These are phyloP conservation scores for Diplodia sapinea DNA, from an alignment of 2,329 filamentous ascomycete species.

Conservation along the genomic window DNA sequence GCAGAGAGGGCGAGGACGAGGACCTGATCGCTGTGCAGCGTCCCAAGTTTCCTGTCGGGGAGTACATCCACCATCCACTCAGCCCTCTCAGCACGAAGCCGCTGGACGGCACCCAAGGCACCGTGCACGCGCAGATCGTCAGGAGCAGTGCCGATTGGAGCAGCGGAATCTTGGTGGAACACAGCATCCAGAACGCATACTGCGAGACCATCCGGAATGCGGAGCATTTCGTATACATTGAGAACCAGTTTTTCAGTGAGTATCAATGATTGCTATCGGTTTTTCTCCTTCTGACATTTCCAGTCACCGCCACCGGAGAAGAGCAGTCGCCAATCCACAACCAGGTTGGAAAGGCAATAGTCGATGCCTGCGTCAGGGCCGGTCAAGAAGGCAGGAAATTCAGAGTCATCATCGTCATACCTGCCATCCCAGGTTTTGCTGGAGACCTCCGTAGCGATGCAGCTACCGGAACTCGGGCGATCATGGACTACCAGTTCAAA, in stretches of 20 bases:
- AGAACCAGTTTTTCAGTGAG: constrained; percentile 94
- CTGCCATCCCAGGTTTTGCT: constrained; percentile 90
- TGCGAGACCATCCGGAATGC: constrained; percentile 83
- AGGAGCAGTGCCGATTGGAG: constrained; percentile 93
- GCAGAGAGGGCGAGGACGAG: constrained; percentile 77
- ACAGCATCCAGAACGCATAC: constrained; percentile 88
- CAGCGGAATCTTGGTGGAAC: constrained; percentile 82
- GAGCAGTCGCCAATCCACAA: constrained; percentile 86
- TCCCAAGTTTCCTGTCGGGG: constrained; percentile 85
- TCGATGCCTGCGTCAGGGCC: constrained; percentile 84
- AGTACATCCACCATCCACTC: constrained; percentile 82
- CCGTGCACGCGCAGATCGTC: constrained; percentile 82
- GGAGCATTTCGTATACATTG: constrained; percentile 93
- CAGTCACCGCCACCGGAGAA: constrained; percentile 85
- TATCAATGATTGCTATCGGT: constrained; percentile 4
- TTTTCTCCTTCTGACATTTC: constrained; percentile 35
- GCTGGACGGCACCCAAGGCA: constrained; percentile 63
- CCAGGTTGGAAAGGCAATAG: constrained; percentile 84
- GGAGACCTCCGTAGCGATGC: constrained; percentile 85
- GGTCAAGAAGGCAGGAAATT: constrained; percentile 86
- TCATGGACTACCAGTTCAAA: constrained; percentile 99
- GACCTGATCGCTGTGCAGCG: constrained; percentile 87
- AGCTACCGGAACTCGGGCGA: constrained; percentile 81
- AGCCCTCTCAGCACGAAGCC: constrained; percentile 71
- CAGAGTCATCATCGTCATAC: constrained; percentile 86